Evolutionary conservation across 768 basidiomycete species (phyloP).

Genomic region (Mycena amicta): DNA sequence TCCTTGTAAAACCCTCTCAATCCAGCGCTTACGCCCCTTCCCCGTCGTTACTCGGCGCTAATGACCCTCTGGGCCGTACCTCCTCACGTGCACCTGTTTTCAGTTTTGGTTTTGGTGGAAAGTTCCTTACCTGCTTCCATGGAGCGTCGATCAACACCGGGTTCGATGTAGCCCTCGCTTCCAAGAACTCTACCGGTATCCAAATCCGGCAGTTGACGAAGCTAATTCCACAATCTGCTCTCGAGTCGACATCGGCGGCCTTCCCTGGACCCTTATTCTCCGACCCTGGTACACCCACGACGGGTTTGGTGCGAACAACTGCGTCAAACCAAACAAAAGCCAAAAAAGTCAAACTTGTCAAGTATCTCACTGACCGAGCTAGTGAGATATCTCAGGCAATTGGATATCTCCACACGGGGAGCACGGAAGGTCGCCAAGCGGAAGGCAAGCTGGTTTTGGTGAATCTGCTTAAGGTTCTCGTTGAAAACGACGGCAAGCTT

Average conservation of each 20-base stretch:
- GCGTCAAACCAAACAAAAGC: conserved; percentile 68
- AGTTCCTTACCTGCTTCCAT: conserved; percentile 87
- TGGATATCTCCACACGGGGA: conserved; percentile 62
- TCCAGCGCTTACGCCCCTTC: conserved; percentile 75
- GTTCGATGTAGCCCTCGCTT: conserved; percentile 76
- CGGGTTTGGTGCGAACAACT: conserved; percentile 72
- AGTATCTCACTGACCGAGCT: conserved; percentile 75
- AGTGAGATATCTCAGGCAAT: conserved; percentile 79
- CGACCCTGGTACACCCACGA: conserved; percentile 67
- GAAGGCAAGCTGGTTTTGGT: conserved; percentile 81
- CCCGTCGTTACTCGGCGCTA: conserved; percentile 77
- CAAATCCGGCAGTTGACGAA: conserved; percentile 68
- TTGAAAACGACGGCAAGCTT: conserved; percentile 87
- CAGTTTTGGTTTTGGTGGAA: conserved; percentile 94
- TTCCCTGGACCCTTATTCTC: conserved; percentile 90
- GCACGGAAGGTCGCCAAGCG: conserved; percentile 54
- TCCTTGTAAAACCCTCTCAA: conserved; percentile 40
- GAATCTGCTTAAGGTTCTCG: conserved; percentile 73
- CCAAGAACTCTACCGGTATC: conserved; percentile 69
- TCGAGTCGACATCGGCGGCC: conserved; percentile 52
- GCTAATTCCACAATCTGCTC: conserved; percentile 67
- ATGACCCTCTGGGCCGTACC: conserved; percentile 79
- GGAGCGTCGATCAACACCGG: conserved; percentile 67
- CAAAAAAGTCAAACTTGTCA: conserved; percentile 77
- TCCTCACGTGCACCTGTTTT: conserved; percentile 76